Evolutionary conservation across 352 stramenopile species (phyloP).

Genomic region (Phytophthora tentaculata): DNA sequence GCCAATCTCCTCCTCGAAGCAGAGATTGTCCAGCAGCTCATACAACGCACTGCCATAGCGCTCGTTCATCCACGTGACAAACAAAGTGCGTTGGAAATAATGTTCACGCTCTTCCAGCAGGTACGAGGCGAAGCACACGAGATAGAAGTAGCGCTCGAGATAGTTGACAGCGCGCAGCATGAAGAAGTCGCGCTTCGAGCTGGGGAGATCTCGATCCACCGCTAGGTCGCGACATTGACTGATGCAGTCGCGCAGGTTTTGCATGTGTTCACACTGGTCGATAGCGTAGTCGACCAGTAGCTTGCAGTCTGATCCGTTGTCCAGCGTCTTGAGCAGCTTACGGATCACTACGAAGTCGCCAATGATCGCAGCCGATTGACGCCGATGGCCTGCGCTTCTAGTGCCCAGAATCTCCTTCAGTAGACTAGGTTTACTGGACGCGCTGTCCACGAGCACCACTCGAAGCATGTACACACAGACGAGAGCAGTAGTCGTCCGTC

Average conservation of each 20-base stretch:
- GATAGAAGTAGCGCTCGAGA: slow-evolving; percentile 90
- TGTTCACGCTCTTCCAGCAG: slow-evolving; percentile 68
- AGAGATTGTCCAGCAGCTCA: slow-evolving; percentile 86
- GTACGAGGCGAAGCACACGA: slow-evolving; percentile 90
- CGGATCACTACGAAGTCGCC: slow-evolving; percentile 80
- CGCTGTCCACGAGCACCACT: slow-evolving; percentile 61
- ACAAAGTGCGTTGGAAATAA: slow-evolving; percentile 63
- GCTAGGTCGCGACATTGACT: slow-evolving; percentile 79
- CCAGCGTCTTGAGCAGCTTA: slow-evolving; percentile 68
- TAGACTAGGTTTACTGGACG: slow-evolving; percentile 19
- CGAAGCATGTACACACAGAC: slow-evolving; percentile 90
- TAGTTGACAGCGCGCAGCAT: slow-evolving; percentile 90
- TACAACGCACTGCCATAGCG: slow-evolving; percentile 86
- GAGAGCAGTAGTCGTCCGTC: slow-evolving; percentile 87
- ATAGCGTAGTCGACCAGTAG: slow-evolving; percentile 75
- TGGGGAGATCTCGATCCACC: slow-evolving; percentile 71
- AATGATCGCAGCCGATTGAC: slow-evolving; percentile 58
- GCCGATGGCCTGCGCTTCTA: slow-evolving; percentile 34
- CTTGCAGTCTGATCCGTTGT: slow-evolving; percentile 75
- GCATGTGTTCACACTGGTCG: slow-evolving; percentile 83
- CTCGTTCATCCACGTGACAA: slow-evolving; percentile 87
- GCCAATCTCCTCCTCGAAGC: slow-evolving; percentile 83
- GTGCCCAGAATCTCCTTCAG: slow-evolving; percentile 34
- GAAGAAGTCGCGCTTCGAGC: slow-evolving; percentile 77
- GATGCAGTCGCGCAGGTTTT: slow-evolving; percentile 88